These are phyloP conservation scores for Hypomyces perniciosus DNA, from an alignment of 2,329 filamentous ascomycete genomes.

Conservation along the genomic window DNA sequence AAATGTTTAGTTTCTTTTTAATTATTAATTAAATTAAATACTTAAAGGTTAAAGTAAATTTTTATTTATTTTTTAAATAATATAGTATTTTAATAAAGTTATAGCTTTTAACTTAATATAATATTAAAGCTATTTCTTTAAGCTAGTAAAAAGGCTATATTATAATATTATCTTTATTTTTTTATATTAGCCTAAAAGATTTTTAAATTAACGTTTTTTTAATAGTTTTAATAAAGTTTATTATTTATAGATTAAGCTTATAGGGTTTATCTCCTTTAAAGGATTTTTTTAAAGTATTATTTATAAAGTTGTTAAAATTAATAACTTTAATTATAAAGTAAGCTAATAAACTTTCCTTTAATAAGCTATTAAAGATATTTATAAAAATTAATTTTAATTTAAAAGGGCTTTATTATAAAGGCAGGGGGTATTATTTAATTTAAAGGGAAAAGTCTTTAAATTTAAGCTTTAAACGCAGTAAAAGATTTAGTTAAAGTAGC, in stretches of 20 bases:
- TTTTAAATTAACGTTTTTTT: not conserved
- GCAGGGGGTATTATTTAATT: not conserved
- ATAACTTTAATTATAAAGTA: not conserved
- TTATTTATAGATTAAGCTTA: too few relatives aligned
- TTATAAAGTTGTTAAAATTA: not conserved
- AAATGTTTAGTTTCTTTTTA: not conserved
- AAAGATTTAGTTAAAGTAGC: not conserved
- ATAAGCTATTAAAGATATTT: not conserved
- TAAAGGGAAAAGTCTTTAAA: not conserved
- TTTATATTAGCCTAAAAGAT: constrained; percentile 1
- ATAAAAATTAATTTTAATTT: not conserved
- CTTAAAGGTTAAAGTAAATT: not conserved
- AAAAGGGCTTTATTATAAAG: not conserved
- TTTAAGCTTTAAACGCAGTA: not conserved
- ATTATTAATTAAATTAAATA: not conserved
- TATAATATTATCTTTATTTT: not conserved
- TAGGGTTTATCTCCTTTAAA: not conserved
- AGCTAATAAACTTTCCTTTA: not conserved
- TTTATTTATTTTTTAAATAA: not conserved
- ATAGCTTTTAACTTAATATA: not conserved
- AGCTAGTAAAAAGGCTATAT: not conserved
- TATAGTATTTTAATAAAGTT: not conserved
- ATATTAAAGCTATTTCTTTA: constrained; percentile 1
- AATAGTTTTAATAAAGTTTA: not conserved
- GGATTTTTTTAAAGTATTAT: not conserved